Percentiles rank a stretch among this genome's conserved stretches.
Evolutionary conservation across 164 flowering plant species (phyloP).

Genomic region (Vitis rupestris): DNA sequence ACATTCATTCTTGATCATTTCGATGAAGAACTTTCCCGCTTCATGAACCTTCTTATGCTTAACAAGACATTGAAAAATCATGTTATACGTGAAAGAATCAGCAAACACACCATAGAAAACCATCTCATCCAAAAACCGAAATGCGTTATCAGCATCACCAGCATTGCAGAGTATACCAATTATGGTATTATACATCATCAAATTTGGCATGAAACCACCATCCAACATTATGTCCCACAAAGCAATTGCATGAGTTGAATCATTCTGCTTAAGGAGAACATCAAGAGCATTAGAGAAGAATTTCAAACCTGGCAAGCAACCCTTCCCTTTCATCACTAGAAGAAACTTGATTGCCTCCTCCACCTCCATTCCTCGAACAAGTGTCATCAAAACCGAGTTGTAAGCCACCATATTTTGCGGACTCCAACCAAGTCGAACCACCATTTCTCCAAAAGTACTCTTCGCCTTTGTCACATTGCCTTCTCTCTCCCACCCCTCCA

Average conservation of each 20-base stretch:
- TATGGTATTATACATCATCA: slow-evolving; percentile 63
- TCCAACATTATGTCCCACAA: slow-evolving; percentile 72
- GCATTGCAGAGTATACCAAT: slow-evolving; percentile 59
- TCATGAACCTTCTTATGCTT: slow-evolving; percentile 56
- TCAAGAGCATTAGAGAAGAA: slow-evolving; percentile 72
- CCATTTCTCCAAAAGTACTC: slow-evolving; percentile 79
- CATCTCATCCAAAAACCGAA: slow-evolving; percentile 63
- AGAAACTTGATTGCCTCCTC: slow-evolving; percentile 68
- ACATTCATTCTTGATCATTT: slow-evolving; percentile 74
- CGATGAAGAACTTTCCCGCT: slow-evolving; percentile 49
- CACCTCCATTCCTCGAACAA: slow-evolving; percentile 41
- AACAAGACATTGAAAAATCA: slow-evolving; percentile 66
- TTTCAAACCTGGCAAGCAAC: slow-evolving; percentile 77
- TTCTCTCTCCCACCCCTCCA: slow-evolving; percentile 83
- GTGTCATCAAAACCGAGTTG: slow-evolving; percentile 62
- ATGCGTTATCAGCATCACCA: slow-evolving; percentile 43
- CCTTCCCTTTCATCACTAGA: slow-evolving; percentile 53
- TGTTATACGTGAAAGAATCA: slow-evolving; percentile 61
- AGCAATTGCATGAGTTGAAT: slow-evolving; percentile 35
- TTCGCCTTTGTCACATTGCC: slow-evolving; percentile 61
- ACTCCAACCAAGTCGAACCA: slow-evolving; percentile 67
- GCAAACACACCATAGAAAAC: slow-evolving; percentile 71
- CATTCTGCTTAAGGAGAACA: slow-evolving; percentile 51
- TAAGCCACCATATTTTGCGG: slow-evolving; percentile 56
- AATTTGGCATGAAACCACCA: slow-evolving; percentile 60